A percentile compares a stretch with the other conserved stretches of the same genome.
phyloP scores from a whole-genome alignment of 139 green algal genomes.

The Chlorella sp. region DNA sequence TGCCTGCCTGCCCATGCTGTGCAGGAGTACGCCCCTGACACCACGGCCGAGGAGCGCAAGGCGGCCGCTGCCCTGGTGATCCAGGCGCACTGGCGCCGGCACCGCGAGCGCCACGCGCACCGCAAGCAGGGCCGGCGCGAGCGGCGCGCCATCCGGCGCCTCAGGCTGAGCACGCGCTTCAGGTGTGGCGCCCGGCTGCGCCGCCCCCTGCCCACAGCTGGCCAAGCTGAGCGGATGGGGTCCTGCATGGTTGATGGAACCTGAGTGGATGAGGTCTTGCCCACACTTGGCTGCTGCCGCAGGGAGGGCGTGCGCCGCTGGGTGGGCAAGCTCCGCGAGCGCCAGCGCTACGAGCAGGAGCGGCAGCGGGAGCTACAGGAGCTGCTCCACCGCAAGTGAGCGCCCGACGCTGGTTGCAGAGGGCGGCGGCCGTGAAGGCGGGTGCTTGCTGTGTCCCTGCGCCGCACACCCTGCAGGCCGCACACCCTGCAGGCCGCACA shows the following conservation, averaged over 20 bases:
- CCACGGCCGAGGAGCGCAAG: background rate
- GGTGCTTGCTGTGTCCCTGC: too few relatives aligned
- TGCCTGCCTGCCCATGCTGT: background rate
- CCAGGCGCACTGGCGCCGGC: background rate
- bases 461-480: too few relatives aligned
- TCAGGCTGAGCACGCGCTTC: background rate
- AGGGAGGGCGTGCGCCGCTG: background rate
- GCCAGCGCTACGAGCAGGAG: too few relatives aligned
- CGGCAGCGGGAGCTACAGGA: too few relatives aligned
- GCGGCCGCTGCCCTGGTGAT: background rate
- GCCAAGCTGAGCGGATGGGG: too few relatives aligned
- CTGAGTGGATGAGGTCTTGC: background rate
- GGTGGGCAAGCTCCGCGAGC: too few relatives aligned
- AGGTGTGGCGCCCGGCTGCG: background rate
- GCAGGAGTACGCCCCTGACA: conserved; percentile 1
- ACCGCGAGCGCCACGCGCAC: background rate
- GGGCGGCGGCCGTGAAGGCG: too few relatives aligned
- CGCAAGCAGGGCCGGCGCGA: background rate
- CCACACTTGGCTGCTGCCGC: background rate
- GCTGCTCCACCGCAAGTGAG: too few relatives aligned
- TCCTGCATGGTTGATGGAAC: background rate
- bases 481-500: too few relatives aligned
- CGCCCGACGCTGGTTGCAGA: too few relatives aligned
- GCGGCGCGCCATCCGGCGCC: background rate
- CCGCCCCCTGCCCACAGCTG: background rate